Percentiles rank a stretch among this genome's conserved stretches.
Conservation (phyloP, 2,329 filamentous ascomycete genomes). For the Fusarium anguioides region DNA sequence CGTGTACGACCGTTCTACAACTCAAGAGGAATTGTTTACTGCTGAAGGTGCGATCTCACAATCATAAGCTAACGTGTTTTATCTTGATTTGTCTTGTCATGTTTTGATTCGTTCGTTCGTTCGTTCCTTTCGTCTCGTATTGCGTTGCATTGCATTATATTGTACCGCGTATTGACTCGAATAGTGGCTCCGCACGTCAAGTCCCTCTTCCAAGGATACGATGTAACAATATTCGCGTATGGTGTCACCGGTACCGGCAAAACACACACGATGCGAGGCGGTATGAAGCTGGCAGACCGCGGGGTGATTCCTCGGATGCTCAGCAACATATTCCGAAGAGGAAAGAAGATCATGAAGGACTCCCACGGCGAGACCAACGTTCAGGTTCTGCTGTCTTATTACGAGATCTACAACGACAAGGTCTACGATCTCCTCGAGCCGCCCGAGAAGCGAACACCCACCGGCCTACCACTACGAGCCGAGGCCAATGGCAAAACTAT, state of each 20-base stretch:
- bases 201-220: conserved; percentile 88
- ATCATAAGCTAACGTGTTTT: conserved; percentile 11
- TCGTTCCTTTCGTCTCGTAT: not conserved
- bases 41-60: conserved; percentile 74
- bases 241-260: conserved; percentile 94
- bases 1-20: conserved; percentile 83
- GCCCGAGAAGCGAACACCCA: conserved; percentile 84
- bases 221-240: conserved; percentile 92
- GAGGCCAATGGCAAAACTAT: conserved; percentile 89
- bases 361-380: conserved; percentile 76
- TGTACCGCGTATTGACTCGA: conserved; percentile 42
- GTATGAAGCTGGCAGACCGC: conserved; percentile 84
- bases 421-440: conserved; percentile 91
- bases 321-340: conserved; percentile 85
- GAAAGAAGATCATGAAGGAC: conserved; percentile 87
- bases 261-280: conserved; percentile 95
- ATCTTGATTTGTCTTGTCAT: not conserved
- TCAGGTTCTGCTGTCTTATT: conserved; percentile 84
- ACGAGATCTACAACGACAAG: conserved; percentile 97
- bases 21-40: conserved; percentile 89
- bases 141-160: not conserved
- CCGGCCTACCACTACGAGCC: conserved; percentile 83
- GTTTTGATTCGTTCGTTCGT: not conserved
- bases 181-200: conserved; percentile 90
- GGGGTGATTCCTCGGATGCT: conserved; percentile 89